These are phyloP conservation scores for Fagus sylvatica DNA, from an alignment of 306 rosid genomes.

Conservation along the genomic window DNA sequence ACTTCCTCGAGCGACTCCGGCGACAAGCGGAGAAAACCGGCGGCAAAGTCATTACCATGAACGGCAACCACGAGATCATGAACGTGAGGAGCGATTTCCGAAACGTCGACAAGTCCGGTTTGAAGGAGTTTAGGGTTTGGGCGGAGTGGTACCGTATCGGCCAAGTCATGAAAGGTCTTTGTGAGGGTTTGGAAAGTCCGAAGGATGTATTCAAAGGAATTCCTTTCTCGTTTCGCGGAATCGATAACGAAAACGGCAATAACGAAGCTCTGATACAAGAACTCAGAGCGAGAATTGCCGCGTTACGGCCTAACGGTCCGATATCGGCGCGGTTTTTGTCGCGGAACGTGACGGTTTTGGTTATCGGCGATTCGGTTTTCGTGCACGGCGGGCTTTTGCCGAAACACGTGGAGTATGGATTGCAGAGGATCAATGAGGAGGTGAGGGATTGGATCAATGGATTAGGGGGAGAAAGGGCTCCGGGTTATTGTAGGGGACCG, in stretches of 20 bases:
- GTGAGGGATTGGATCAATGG: conserved; percentile 84
- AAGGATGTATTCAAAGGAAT: conserved; percentile 59
- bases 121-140: conserved; percentile 77
- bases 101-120: conserved; percentile 38
- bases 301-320: conserved; percentile 72
- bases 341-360: conserved; percentile 61
- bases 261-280: conserved; percentile 32
- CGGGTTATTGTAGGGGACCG: conserved; percentile 45
- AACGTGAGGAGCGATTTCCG: conserved; percentile 84
- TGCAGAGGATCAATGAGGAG: conserved; percentile 79
- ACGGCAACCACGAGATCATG: conserved; percentile 97
- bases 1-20: conserved; percentile 71
- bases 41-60: conserved; percentile 71
- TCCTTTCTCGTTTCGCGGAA: conserved; percentile 43
- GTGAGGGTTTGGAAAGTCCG: conserved; percentile 50
- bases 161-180: conserved; percentile 55
- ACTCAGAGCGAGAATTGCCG: conserved; percentile 79
- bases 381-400: conserved; percentile 89
- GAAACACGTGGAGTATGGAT: conserved; percentile 56
- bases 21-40: conserved; percentile 72
- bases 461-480: conserved; percentile 41
- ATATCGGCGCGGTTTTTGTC: conserved; percentile 64
- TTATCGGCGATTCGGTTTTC: conserved; percentile 80
- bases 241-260: conserved; percentile 41
- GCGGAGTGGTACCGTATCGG: conserved; percentile 68